Base-by-base conservation (phyloP, 768 basidiomycete species). In the Pulveroboletus sp. region DNA sequence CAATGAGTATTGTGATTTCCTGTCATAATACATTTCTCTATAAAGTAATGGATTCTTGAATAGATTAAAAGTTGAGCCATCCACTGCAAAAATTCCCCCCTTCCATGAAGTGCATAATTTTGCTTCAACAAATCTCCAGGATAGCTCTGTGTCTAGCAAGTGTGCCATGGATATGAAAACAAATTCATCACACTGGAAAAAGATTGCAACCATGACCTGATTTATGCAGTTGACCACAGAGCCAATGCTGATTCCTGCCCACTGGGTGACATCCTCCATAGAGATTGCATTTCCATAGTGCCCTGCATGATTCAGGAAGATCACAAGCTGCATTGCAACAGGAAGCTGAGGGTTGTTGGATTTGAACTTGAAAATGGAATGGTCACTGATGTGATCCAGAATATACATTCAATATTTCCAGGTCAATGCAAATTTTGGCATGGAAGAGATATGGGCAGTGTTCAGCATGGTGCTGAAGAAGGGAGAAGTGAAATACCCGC, bases 361-460 rank as follows among this genome's bases (percentile, higher is more conserved):
- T 29, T 29, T 11, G 11, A 11, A 29, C 11, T 29, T 29, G 27
- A 29, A 29, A 11, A 29, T 29, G 8, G 27, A 11, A 40, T 67
- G 54, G 36, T 50, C 43, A n/a, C 58, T 36, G 36, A 71, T 67
- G 1, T 45, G 23, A 8, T 45, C 36, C 2, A 65, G 20, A 3
- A 63, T 60, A 2, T 12, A 34, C n/a, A 23, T 68, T 58, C 22
- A 71, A 72, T 4, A 59, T 59, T 4, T 45, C 26, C 11, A 67
- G 64, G 8, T 49, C 39, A 3, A 68, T 55, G 11, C 59, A 57
- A 8, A 68, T 55, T 41, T 65, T 63, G 2, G 39, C 51, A 1
- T 59, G 53, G 47, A 71, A 72, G 1, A 55, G 42, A 23, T 65
- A 44, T 2, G 52, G 58, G n/a, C 60, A 31, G 22, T 58, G 16